Base-by-base conservation (phyloP, 306 rosid species). In the Dryas octopetala region DNA sequence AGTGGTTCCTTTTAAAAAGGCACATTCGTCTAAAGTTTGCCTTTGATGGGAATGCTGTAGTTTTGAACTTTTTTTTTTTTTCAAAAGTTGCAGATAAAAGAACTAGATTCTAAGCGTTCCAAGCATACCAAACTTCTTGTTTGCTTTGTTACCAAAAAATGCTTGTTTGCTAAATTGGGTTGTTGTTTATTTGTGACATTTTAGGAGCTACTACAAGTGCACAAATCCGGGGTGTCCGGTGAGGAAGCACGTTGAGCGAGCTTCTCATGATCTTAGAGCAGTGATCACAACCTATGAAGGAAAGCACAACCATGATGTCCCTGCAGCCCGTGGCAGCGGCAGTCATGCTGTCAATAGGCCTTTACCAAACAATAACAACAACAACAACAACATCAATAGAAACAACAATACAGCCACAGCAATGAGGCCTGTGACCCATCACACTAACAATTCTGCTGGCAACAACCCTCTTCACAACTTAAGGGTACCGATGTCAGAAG, bases 221-320 rank as follows among this genome's bases (percentile, higher is more conserved):
- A 95, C 99, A 70, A 71, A 74, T 64, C 91, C 88, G 59, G 98
- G 89, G 57, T 95, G 99, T 78, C 91, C 93, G 13, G 98, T 95
- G 82, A 89, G 99, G 50, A 95, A 95, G 84, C 99, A 95, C 9
- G 97, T 95, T 7, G 99, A 95, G 84, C 28, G 99, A 82, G 99
- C 99, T 14, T 88, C 98, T 53, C 89, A 92, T 43, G 99, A 95
- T 73, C 80, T 84, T 38, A 83, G 93, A 60, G 96, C 98, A 55
- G 99, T 95, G 81, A 86, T 95, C 82, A 95, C 99, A 69, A 95
- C 99, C 71, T 95, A 95, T 41, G 99, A 95, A 71, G 97, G 99
- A 14, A 95, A 95, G 69, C 99, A 95, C 88, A 95, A 88, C 83
- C 99, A 95, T 47, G 98, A 95, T 4, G 92, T 95, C 12, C 99